These are phyloP conservation scores for Ascochyta lentis DNA, from an alignment of 2,329 filamentous ascomycete genomes.

Conservation along the genomic window DNA sequence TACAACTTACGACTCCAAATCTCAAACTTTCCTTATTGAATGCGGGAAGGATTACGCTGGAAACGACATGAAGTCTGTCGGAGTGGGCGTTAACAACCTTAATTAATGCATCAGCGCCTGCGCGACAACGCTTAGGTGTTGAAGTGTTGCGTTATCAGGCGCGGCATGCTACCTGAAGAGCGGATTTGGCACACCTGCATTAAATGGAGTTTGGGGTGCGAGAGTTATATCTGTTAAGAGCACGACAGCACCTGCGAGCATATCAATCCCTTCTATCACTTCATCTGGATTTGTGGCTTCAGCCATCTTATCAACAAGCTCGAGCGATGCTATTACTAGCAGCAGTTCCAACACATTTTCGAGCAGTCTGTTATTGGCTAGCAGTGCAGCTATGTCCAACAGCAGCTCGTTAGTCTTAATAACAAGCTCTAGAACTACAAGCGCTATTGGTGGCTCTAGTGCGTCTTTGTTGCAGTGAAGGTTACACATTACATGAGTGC, in stretches of 20 bases:
- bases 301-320: background rate
- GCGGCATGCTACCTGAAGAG: slow-evolving; percentile 11
- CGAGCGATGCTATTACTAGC: background rate
- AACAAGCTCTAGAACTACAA: too few relatives aligned
- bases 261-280: background rate
- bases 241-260: background rate
- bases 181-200: slow-evolving; percentile 1
- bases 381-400: background rate
- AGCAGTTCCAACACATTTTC: background rate
- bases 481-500: too few relatives aligned
- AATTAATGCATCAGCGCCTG: slow-evolving; percentile 8
- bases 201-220: slow-evolving; percentile 8
- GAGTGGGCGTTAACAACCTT: background rate
- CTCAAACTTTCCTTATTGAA: slow-evolving; percentile 6
- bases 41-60: slow-evolving; percentile 9
- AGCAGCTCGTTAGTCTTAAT: too few relatives aligned
- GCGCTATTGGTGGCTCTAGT: too few relatives aligned
- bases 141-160: slow-evolving; percentile 9
- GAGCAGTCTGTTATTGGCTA: background rate
- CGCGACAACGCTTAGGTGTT: slow-evolving; percentile 1
- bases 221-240: background rate
- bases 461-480: too few relatives aligned
- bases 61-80: slow-evolving; percentile 3
- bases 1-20: slow-evolving; percentile 3
- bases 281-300: background rate